phyloP scores from a whole-genome alignment of 371 early-diverging fungal species.

The Mortierella sp. region DNA sequence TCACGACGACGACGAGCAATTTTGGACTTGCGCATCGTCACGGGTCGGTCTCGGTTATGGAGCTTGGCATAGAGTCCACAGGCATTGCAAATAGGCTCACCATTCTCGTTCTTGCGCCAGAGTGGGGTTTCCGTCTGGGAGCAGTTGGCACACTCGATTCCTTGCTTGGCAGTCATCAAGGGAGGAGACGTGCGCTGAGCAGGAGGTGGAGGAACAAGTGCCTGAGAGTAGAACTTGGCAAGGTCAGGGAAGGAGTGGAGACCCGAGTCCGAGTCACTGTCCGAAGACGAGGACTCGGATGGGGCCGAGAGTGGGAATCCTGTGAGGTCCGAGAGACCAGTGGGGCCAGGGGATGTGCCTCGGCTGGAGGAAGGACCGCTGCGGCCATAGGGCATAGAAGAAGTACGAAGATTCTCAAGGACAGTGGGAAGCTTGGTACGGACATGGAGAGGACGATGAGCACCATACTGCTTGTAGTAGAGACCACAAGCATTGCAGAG shows the following conservation, averaged over 20 bases:
- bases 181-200: slow-evolving; percentile 39
- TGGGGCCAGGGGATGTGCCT: slow-evolving; percentile 23
- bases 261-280: slow-evolving; percentile 41
- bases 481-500: slow-evolving; percentile 89
- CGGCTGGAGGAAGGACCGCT: no score
- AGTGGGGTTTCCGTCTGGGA: slow-evolving; percentile 86
- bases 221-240: slow-evolving; percentile 51
- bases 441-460: slow-evolving; percentile 72
- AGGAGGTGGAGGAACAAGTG: slow-evolving; percentile 27
- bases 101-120: slow-evolving; percentile 84
- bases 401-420: slow-evolving; percentile 31
- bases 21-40: slow-evolving; percentile 68
- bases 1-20: slow-evolving; percentile 70
- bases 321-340: slow-evolving; percentile 8
- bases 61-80: slow-evolving; percentile 87
- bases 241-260: slow-evolving; percentile 30
- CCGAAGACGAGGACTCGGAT: slow-evolving; percentile 32
- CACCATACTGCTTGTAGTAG: slow-evolving; percentile 81
- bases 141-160: slow-evolving; percentile 77
- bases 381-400: slow-evolving; percentile 42
- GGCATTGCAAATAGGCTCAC: slow-evolving; percentile 86
- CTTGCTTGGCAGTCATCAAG: slow-evolving; percentile 50
- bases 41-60: slow-evolving; percentile 71
- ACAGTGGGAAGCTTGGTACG: slow-evolving; percentile 62
- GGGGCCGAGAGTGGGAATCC: slow-evolving; percentile 19